Evolutionary conservation across 768 basidiomycete species (phyloP), one percentile per base, ranked within the genome.

Genomic region (Pisolithus albus): DNA sequence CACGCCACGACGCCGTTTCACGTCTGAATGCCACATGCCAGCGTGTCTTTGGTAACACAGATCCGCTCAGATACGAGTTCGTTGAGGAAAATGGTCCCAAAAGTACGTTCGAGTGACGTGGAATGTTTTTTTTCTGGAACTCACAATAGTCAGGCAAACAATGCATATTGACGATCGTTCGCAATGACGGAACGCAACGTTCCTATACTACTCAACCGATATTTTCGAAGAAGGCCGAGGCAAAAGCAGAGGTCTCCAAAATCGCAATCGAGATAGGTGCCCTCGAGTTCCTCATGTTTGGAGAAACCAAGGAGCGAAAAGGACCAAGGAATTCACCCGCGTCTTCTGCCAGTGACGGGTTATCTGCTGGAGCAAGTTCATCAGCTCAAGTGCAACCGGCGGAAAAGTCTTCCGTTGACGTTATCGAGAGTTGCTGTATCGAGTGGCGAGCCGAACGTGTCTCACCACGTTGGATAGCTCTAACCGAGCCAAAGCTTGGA

Each of bases 81-180:
- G 49, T 76, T 39, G 76, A 79, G 43, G 71, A 74, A 38, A 55
- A 62, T 18, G 61, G 64, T 0, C 61, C 69, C 1, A 64, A 60
- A 28, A 67, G 77, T 79, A 55, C 47, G 66, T 61, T 11, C 3
- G 8, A 34, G 5, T 15, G n/a, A 11, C 21, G 9, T 11, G 4
- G 26, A 5, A 21, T 19, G 7, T 5, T 34, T 10, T 5, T 34
- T 10, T 8, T 19, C 23, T 18, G 39, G 34, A 23, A 44, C 52
- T 63, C 10, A 65, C 36, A 1, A 16, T 4, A 9, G 7, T 7
- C 59, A 85, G 82, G 61, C 53, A 82, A 78, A 59, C 76, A 78
- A 49, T 84, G 84, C 56, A 80, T 81, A 46, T 61, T 86, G 38
- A 82, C 81, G 1, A 77, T 86, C 52, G 78, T 72, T 1, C 79